Conservation (phyloP, 2,329 filamentous ascomycete genomes). For the Pseudogymnoascus sp. region DNA sequence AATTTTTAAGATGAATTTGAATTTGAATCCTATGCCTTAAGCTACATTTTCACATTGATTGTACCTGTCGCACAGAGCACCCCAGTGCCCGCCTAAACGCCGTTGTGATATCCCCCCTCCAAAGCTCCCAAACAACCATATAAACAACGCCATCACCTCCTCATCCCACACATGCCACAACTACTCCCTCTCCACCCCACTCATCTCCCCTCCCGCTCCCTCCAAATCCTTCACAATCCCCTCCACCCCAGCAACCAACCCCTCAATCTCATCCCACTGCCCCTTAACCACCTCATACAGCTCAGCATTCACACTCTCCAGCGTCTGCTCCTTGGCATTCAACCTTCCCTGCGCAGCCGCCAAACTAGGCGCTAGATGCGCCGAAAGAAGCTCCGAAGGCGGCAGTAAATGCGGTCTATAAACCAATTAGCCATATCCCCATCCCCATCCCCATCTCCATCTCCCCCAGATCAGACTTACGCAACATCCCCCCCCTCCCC, state of each 20-base stretch:
- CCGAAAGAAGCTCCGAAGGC: conserved; percentile 42
- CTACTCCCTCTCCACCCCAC: not conserved
- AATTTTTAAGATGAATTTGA: not conserved
- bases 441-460: conserved; percentile 20
- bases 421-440: not conserved
- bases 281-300: conserved; percentile 42
- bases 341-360: conserved; percentile 46
- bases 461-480: not conserved
- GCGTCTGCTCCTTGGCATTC: conserved; percentile 48
- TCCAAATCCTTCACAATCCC: conserved; percentile 45
- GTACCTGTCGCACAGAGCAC: not conserved
- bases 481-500: conserved; percentile 9
- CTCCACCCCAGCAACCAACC: conserved; percentile 42
- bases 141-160: conserved; percentile 9
- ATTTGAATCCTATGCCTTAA: not conserved
- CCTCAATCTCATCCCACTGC: conserved; percentile 48
- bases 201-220: conserved; percentile 30
- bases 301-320: conserved; percentile 47
- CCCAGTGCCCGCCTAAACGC: not conserved
- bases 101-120: not conserved
- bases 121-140: not conserved
- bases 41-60: not conserved
- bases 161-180: conserved; percentile 18
- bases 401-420: conserved; percentile 48
- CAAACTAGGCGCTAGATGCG: conserved; percentile 47